These are phyloP conservation scores for Odontarrhena argentea DNA, from an alignment of 345 rosid species.

Conservation along the genomic window DNA sequence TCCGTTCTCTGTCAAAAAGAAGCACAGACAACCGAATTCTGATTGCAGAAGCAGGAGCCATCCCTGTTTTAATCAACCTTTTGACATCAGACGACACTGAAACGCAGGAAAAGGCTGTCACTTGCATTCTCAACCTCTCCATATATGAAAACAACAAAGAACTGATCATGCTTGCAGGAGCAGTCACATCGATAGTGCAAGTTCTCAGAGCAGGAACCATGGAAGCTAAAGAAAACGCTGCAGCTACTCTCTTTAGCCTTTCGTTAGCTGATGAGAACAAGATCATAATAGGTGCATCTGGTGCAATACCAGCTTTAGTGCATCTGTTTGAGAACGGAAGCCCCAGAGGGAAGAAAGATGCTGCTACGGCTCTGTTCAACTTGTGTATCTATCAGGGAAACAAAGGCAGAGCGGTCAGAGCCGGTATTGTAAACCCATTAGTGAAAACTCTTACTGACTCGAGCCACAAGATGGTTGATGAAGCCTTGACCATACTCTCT, in stretches of 20 bases:
- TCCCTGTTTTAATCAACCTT: constrained; percentile 70
- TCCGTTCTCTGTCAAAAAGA: constrained; percentile 76
- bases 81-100: constrained; percentile 58
- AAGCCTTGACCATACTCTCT: constrained; percentile 78
- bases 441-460: constrained; percentile 67
- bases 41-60: constrained; percentile 86
- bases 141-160: constrained; percentile 78
- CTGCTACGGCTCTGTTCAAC: constrained; percentile 89
- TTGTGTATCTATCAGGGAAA: constrained; percentile 84
- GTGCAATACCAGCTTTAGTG: constrained; percentile 82
- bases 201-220: constrained; percentile 81
- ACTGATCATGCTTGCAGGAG: constrained; percentile 83
- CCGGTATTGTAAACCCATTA: constrained; percentile 70
- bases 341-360: constrained; percentile 89
- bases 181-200: constrained; percentile 81
- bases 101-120: constrained; percentile 81
- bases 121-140: constrained; percentile 89
- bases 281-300: constrained; percentile 83
- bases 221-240: constrained; percentile 93
- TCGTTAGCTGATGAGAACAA: constrained; percentile 90
- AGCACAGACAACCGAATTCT: constrained; percentile 85
- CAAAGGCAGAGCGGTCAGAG: constrained; percentile 85
- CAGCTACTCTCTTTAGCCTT: constrained; percentile 92
- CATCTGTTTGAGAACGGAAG: constrained; percentile 71
- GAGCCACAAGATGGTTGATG: constrained; percentile 64